Conservation (phyloP, 306 rosid genomes). For the Quercus suber region DNA sequence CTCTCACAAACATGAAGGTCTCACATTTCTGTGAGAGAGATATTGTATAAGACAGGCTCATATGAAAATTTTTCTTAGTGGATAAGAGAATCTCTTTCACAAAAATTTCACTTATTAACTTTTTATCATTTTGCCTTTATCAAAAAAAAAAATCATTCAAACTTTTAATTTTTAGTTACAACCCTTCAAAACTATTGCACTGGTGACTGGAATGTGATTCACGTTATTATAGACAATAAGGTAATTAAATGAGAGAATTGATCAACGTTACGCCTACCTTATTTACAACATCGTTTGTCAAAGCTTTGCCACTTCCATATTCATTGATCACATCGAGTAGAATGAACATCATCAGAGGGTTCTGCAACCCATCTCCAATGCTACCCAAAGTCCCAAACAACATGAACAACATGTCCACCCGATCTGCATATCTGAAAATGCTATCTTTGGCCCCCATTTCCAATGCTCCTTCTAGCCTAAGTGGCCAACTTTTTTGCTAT, state of each 20-base stretch:
- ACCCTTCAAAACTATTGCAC: too few relatives aligned
- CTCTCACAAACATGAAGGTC: accelerated
- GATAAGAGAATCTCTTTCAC: too few relatives aligned
- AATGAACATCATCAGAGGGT: constrained; percentile 76
- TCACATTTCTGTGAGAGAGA: too few relatives aligned
- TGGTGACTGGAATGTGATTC: too few relatives aligned
- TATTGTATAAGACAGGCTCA: accelerated
- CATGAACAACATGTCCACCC: constrained; percentile 65
- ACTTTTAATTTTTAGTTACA: too few relatives aligned
- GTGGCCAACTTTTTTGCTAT: not conserved
- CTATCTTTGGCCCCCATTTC: constrained; percentile 53
- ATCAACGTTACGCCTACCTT: constrained; percentile 45
- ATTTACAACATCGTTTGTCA: constrained; percentile 55
- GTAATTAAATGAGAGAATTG: not conserved
- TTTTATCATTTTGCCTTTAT: too few relatives aligned
- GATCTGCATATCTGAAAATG: constrained; percentile 76
- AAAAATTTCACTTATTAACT: too few relatives aligned
- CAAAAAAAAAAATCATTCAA: too few relatives aligned
- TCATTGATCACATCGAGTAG: constrained; percentile 80
- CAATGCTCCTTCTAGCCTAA: constrained; percentile 8
- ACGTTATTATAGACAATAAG: too few relatives aligned
- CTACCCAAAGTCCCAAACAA: constrained; percentile 78
- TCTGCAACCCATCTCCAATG: constrained; percentile 83
- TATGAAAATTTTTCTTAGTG: too few relatives aligned
- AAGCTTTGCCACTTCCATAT: constrained; percentile 41